These are phyloP conservation scores for Colletotrichum limetticola DNA, from an alignment of 2,329 filamentous ascomycete species.

Conservation along the genomic window DNA sequence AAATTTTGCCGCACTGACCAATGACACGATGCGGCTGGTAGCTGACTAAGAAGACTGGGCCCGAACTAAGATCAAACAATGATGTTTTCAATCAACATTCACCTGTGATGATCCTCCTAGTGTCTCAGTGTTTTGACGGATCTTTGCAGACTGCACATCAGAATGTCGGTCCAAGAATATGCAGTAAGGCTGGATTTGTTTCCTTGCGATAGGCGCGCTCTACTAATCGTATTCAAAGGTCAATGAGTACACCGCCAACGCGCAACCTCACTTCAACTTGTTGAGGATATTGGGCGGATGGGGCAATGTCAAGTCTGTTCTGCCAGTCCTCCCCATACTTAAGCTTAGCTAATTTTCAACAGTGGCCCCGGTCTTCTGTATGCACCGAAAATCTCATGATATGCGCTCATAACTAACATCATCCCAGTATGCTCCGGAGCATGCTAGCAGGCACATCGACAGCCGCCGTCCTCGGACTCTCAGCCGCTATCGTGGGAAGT, in stretches of 20 bases:
- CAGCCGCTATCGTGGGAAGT: conserved; percentile 33
- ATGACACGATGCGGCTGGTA: not conserved
- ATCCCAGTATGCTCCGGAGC: conserved; percentile 39
- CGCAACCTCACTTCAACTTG: conserved; percentile 19
- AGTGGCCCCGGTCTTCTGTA: conserved; percentile 19
- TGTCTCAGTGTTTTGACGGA: not conserved
- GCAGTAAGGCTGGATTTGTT: not conserved
- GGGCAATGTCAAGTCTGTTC: conserved; percentile 35
- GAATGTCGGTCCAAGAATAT: conserved; percentile 1
- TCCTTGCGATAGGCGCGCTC: rapidly evolving
- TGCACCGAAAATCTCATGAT: rapidly evolving
- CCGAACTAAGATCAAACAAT: not conserved
- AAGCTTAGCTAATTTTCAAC: not conserved
- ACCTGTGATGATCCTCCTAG: not conserved
- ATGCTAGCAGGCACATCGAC: conserved; percentile 38
- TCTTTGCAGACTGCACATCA: not conserved
- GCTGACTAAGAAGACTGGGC: not conserved
- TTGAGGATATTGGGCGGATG: conserved; percentile 36
- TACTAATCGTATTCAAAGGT: not conserved
- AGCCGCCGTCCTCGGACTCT: conserved; percentile 34
- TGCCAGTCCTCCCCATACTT: rapidly evolving
- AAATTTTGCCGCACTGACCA: not conserved
- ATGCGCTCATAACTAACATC: not conserved
- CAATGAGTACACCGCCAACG: conserved; percentile 4
- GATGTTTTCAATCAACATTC: not conserved